phyloP scores from a whole-genome alignment of 768 basidiomycete genomes.

The Psilocybe cubensis region DNA sequence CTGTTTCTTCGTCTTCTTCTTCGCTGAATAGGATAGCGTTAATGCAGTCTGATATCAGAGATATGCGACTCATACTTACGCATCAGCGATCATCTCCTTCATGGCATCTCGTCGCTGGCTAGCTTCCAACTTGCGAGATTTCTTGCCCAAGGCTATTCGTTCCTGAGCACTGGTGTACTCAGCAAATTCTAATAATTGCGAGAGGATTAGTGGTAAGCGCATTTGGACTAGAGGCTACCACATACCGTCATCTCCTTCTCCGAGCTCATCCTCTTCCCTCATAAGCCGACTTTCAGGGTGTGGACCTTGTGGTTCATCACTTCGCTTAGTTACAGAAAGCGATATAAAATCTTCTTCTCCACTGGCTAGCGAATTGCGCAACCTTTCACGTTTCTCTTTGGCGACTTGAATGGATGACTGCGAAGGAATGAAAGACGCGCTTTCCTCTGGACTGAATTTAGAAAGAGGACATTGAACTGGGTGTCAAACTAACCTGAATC shows the following conservation, averaged over 20 bases:
- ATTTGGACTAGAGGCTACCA: not conserved
- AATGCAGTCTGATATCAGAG: not conserved
- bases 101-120: conserved; percentile 68
- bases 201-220: not conserved
- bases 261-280: conserved; percentile 87
- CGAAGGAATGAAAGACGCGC: conserved; percentile 57
- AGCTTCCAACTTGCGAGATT: conserved; percentile 73
- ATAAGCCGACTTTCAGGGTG: conserved; percentile 84
- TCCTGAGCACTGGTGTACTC: conserved; percentile 90
- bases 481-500: conserved; percentile 24
- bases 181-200: conserved; percentile 62
- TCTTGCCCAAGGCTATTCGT: conserved; percentile 84
- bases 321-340: conserved; percentile 63
- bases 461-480: conserved; percentile 1
- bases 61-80: conserved; percentile 47
- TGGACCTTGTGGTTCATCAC: conserved; percentile 64
- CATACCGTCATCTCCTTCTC: conserved; percentile 87
- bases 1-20: conserved; percentile 83
- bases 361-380: conserved; percentile 51
- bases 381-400: conserved; percentile 74
- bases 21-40: conserved; percentile 44
- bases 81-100: conserved; percentile 82
- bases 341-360: conserved; percentile 80
- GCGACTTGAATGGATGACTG: conserved; percentile 73
- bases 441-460: conserved; percentile 28